These are phyloP conservation scores for Periconia macrospinosa DNA, from an alignment of 2,329 filamentous ascomycete genomes.

Conservation along the genomic window DNA sequence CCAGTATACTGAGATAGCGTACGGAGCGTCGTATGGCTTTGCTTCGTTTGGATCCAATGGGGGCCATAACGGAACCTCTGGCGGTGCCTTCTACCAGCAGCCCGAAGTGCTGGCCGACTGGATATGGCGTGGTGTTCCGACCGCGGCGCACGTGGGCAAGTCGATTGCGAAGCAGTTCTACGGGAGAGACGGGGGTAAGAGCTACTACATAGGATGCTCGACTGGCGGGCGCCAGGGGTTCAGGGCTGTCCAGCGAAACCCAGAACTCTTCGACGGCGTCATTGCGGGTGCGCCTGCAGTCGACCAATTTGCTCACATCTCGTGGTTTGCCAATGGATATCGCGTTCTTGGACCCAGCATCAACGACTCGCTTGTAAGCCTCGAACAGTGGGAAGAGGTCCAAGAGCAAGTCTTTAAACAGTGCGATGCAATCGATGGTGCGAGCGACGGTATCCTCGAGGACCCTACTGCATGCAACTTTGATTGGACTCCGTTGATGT, in stretches of 20 bases:
- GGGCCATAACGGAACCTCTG: conserved; percentile 45
- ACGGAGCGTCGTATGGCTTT: conserved; percentile 35
- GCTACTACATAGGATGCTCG: conserved; percentile 42
- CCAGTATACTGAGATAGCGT: conserved; percentile 39
- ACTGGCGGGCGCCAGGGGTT: conserved; percentile 42
- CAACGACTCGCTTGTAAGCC: conserved; percentile 43
- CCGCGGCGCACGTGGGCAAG: conserved; percentile 42
- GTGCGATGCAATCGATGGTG: conserved; percentile 55
- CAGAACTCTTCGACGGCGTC: conserved; percentile 43
- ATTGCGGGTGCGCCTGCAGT: conserved; percentile 39
- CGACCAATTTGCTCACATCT: conserved; percentile 27
- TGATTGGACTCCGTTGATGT: conserved; percentile 11
- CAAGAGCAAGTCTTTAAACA: conserved; percentile 50
- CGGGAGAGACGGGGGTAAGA: conserved; percentile 42
- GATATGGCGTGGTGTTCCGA: conserved; percentile 46
- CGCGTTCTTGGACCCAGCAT: conserved; percentile 15
- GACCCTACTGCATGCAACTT: conserved; percentile 36
- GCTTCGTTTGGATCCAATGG: conserved; percentile 38
- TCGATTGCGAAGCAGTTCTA: conserved; percentile 43
- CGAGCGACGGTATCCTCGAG: conserved; percentile 52
- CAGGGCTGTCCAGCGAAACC: conserved; percentile 36
- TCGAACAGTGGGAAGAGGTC: conserved; percentile 42
- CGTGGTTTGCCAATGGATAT: background rate
- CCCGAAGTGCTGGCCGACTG: conserved; percentile 51
- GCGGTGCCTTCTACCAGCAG: conserved; percentile 46